phyloP scores from a whole-genome alignment of 306 rosid genomes.

The Begonia loranthoides region DNA sequence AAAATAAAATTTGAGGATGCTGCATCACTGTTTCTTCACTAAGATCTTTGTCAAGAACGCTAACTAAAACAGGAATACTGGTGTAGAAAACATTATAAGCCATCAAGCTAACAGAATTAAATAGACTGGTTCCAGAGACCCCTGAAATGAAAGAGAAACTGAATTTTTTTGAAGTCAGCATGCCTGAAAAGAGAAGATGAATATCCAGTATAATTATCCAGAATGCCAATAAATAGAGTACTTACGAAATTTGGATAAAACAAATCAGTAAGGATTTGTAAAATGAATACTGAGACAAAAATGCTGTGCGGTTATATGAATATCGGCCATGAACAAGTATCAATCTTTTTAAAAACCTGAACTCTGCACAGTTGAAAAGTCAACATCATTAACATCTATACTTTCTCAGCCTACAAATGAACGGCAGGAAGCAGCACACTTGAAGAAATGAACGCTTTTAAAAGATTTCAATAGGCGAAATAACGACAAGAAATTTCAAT shows the following conservation, averaged over 20 bases:
- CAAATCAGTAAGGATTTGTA: slow-evolving; percentile 85
- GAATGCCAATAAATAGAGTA: slow-evolving; percentile 7
- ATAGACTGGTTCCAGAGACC: slow-evolving; percentile 97
- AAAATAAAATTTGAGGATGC: slow-evolving; percentile 97
- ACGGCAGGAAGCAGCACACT: not conserved
- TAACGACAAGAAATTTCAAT: no score
- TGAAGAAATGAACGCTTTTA: no score
- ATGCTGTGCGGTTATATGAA: slow-evolving; percentile 97
- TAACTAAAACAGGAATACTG: slow-evolving; percentile 85
- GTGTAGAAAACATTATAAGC: slow-evolving; percentile 99
- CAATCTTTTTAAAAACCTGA: slow-evolving; percentile 79
- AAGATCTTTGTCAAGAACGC: slow-evolving; percentile 97
- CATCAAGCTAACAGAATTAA: slow-evolving; percentile 98
- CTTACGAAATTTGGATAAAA: slow-evolving; percentile 98
- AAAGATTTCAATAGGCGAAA: no score
- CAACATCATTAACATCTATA: slow-evolving; percentile 2
- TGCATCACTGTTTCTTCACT: slow-evolving; percentile 92
- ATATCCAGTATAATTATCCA: slow-evolving; percentile 9
- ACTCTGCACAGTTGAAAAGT: slow-evolving; percentile 51
- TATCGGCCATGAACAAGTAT: slow-evolving; percentile 98
- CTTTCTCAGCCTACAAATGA: not conserved
- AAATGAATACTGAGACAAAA: slow-evolving; percentile 93
- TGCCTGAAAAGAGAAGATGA: not conserved
- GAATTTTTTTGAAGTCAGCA: slow-evolving; percentile 39
- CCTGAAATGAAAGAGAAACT: slow-evolving; percentile 98